A percentile compares a stretch with the other conserved stretches of the same genome.
These are phyloP conservation scores for Phialemoniopsis sp. DNA, from an alignment of 2,329 filamentous ascomycete genomes.

Conservation along the genomic window DNA sequence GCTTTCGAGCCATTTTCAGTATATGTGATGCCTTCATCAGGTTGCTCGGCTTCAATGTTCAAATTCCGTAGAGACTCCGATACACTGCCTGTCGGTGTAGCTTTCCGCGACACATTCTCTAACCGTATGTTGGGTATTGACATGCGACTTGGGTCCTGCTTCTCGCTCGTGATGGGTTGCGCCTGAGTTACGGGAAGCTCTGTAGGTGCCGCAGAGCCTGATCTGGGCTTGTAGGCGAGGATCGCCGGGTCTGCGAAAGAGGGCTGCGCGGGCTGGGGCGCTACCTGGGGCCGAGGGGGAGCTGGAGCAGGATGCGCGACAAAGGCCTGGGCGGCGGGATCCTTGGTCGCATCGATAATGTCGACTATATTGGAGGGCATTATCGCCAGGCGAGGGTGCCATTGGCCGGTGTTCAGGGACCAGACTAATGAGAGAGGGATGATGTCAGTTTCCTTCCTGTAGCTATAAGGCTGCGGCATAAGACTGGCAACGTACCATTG, in stretches of 20 bases:
- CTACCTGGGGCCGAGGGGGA: too few species aligned
- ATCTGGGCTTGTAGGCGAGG: constrained; percentile 7
- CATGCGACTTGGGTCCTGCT: background rate
- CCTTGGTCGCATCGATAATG: constrained; percentile 10
- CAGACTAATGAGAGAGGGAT: constrained; percentile 24
- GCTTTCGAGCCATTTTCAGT: background rate
- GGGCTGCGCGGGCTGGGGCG: background rate
- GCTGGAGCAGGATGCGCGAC: constrained; percentile 13
- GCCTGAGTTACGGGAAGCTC: too few species aligned
- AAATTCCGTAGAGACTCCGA: constrained; percentile 15
- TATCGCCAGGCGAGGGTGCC: constrained; percentile 38
- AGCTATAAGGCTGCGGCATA: too few species aligned
- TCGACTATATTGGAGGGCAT: constrained; percentile 27
- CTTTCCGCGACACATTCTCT: constrained; percentile 5
- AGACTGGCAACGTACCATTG: constrained; percentile 54
- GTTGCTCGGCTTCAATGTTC: constrained; percentile 12
- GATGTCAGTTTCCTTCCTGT: too few species aligned
- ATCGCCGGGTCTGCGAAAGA: constrained; percentile 11
- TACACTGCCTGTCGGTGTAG: constrained; percentile 12
- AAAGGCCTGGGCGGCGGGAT: background rate
- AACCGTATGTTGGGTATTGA: constrained; percentile 5
- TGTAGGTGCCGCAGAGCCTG: background rate
- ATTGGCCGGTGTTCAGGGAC: constrained; percentile 31
- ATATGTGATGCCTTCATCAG: constrained; percentile 8
- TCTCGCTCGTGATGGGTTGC: too few species aligned